Evolutionary conservation across 176 grass and related monocot genomes (phyloP).

Genomic region (Bonia amplexicaulis): DNA sequence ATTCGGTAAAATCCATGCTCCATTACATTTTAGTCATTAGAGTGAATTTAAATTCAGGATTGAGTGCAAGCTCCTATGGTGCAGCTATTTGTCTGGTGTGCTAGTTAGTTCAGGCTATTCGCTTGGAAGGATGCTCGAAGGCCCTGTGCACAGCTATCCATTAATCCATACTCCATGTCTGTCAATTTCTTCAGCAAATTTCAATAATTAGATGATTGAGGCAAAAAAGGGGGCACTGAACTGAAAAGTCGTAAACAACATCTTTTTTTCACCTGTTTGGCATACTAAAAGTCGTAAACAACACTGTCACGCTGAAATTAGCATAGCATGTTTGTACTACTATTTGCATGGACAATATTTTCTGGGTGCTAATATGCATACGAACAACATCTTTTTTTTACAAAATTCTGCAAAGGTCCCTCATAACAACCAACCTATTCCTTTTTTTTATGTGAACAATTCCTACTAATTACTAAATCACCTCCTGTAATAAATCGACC

Average conservation of each 20-base stretch:
- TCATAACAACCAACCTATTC: not conserved
- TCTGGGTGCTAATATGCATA: not conserved
- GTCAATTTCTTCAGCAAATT: not conserved
- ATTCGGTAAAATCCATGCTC: too few relatives aligned
- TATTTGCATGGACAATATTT: not conserved
- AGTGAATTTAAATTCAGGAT: not conserved
- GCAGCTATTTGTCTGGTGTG: slow-evolving; percentile 1
- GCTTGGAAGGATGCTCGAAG: slow-evolving; percentile 17
- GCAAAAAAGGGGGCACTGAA: not conserved
- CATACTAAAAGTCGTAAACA: too few relatives aligned
- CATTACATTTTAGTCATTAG: not conserved
- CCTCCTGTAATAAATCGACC: not conserved
- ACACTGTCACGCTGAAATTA: not conserved
- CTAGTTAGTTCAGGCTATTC: not conserved
- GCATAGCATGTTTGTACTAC: not conserved
- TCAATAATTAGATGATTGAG: not conserved
- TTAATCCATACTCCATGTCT: not conserved
- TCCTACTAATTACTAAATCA: not conserved
- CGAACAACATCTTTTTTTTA: not conserved
- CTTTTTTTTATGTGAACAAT: not conserved
- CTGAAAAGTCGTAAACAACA: too few relatives aligned
- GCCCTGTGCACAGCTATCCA: slow-evolving; percentile 32
- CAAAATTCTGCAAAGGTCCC: not conserved
- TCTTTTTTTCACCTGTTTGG: too few relatives aligned
- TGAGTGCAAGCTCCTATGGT: not conserved